Evolutionary conservation across 306 rosid genomes (phyloP).

Genomic region (Cicer cuneatum): DNA sequence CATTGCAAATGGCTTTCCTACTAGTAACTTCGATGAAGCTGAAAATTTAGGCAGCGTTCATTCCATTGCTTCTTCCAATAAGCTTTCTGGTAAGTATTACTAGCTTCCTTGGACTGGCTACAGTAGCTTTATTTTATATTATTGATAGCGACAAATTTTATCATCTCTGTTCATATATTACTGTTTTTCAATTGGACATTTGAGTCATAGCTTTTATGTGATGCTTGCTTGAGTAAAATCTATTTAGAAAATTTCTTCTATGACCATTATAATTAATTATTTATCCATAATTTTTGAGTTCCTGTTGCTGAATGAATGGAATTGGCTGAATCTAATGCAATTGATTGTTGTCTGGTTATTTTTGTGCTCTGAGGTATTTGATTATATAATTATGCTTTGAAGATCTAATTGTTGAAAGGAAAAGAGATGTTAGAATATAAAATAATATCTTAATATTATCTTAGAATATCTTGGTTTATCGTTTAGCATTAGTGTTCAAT

Average conservation of each 20-base stretch:
- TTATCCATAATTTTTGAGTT: constrained; percentile 20
- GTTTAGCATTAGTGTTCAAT: too few relatives aligned
- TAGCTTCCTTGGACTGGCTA: constrained; percentile 3
- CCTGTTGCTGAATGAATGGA: constrained; percentile 1
- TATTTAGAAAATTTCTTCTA: not conserved
- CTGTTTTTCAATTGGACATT: constrained; percentile 1
- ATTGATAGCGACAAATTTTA: not conserved
- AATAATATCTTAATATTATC: too few relatives aligned
- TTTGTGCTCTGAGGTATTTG: constrained; percentile 21
- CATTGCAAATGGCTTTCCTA: constrained; percentile 61
- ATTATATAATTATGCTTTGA: not conserved
- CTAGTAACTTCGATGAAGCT: constrained; percentile 62
- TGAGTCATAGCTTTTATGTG: constrained; percentile 17
- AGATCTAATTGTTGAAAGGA: not conserved
- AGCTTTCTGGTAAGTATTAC: constrained; percentile 71
- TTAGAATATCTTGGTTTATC: too few relatives aligned
- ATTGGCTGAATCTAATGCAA: not conserved
- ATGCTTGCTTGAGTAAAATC: constrained; percentile 17
- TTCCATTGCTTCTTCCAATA: constrained; percentile 58
- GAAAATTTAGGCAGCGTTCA: constrained; percentile 59
- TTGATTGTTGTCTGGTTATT: constrained; percentile 14
- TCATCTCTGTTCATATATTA: constrained; percentile 11
- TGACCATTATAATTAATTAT: not conserved
- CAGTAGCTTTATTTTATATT: not conserved
- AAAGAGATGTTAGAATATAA: not conserved